These are phyloP conservation scores for Cryptococcus deneoformans DNA, from an alignment of 1,284 basidiomycete species.

Conservation along the genomic window DNA sequence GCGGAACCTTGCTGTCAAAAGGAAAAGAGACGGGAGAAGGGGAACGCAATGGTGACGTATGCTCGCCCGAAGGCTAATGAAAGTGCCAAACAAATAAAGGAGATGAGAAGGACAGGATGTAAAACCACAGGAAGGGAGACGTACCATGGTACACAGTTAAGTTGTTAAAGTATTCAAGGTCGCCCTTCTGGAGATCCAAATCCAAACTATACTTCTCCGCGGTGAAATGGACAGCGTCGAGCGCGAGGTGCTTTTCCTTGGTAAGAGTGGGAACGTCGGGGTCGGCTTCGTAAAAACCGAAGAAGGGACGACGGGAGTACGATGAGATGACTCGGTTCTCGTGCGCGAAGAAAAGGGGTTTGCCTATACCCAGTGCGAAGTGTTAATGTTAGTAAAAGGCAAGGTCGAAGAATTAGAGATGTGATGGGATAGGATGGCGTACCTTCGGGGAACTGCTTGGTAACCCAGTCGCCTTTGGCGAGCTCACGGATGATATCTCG, in stretches of 20 bases:
- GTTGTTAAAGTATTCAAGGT: conserved; percentile 32
- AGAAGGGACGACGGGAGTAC: conserved; percentile 28
- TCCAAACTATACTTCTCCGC: conserved; percentile 26
- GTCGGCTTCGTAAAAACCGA: conserved; percentile 28
- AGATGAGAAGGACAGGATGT: background rate
- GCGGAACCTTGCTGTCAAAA: background rate
- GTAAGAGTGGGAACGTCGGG: conserved; percentile 20
- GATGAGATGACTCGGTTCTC: conserved; percentile 15
- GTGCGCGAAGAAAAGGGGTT: conserved; percentile 14
- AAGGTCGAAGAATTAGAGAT: background rate
- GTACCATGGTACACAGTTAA: conserved; percentile 25
- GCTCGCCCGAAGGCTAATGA: background rate
- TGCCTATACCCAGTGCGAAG: conserved; percentile 1
- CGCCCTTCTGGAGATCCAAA: conserved; percentile 25
- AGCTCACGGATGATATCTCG: conserved; percentile 26
- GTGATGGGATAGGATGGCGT: background rate
- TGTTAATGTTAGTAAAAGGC: background rate
- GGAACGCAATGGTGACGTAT: background rate
- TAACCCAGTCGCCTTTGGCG: conserved; percentile 22
- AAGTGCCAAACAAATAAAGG: background rate
- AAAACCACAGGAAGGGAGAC: background rate
- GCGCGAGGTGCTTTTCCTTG: conserved; percentile 23
- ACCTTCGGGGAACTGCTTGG: conserved; percentile 16
- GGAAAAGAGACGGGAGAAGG: background rate
- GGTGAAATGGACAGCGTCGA: conserved; percentile 31